Evolutionary conservation across 176 grass and related monocot species (phyloP), one percentile per base, ranked within the genome.

Genomic region (Thalia dealbata): DNA sequence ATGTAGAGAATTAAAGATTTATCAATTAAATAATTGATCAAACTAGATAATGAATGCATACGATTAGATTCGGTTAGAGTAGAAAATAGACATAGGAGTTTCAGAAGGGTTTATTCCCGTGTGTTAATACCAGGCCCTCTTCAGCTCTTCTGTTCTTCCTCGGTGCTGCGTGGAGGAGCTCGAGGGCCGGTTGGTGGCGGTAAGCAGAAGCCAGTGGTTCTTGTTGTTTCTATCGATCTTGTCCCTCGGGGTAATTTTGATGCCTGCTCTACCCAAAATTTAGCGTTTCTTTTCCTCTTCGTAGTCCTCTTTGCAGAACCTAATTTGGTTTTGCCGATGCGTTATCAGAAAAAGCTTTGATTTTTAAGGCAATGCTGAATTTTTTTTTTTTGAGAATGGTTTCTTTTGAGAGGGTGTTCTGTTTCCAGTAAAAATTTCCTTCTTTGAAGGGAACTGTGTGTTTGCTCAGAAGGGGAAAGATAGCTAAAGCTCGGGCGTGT

Each of bases 101-200:
- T n/a, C n/a, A n/a, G n/a, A n/a, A n/a, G n/a, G n/a, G n/a, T n/a
- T n/a, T n/a, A n/a, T n/a, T n/a, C n/a, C n/a, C n/a, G n/a, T n/a
- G n/a, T n/a, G n/a, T n/a, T n/a, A n/a, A n/a, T n/a, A n/a, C 28
- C 14, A 24, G 10, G 68, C 28, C 52, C 7, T n/a, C 52, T 60
- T 42, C 51, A 12, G 12, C 7, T n/a, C 52, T 60, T 42, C 51
- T n/a, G 12, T 3, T 11, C 52, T 74, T 38, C 27, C 58, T 58
- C 72, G 50, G 52, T 55, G 28, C 29, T 55, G 29, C 51, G 15
- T 74, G 28, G 48, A 60, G 35, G 72, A 74, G 18, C 72, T 74
- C 52, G 60, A 60, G 51, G 72, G 52, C 52, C 72, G 60, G 52
- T 59, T 16, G 18, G 28, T 74, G 19, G 72, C 72, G 72, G 72